Evolutionary conservation across 192 early-diverging fungal species (phyloP), one percentile per base, ranked within the genome.

Genomic region (Coemansia reversa): DNA sequence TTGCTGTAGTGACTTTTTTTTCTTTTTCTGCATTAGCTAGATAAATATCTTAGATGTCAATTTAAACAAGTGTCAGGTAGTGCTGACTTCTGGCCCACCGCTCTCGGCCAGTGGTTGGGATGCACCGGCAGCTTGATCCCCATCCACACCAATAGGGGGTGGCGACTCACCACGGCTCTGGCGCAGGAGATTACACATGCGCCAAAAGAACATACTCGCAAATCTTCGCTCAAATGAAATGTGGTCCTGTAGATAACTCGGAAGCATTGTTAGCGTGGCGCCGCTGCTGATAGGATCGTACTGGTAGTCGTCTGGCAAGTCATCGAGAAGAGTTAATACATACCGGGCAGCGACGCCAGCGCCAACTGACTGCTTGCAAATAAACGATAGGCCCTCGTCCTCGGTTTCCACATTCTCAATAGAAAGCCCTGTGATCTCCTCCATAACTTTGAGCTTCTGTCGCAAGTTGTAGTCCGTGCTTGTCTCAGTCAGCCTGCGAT

Each of bases 171-270:
- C 16, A 11, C 9, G 24, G 48, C 3, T 24, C 42, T 68, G 51
- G 56, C 72, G 69, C 55, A 81, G 42, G 45, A 73, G 74, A 50
- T 69, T 67, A 63, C 74, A 81, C 57, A 81, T 54, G 28, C 79
- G 73, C 79, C 79, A 81, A 55, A 63, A 73, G 65, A 81, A 81
- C 79, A 81, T 76, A 67, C 33, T 63, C 6, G 66, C 69, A 8
- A 67, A 67, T 12, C 59, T 14, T 53, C 68, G 67, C 27, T 65
- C 70, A 65, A 81, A 81, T 24, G 73, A 72, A 55, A 81, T 75
- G 35, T 63, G 56, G 63, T 76, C 70, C 52, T 55, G 66, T n/a
- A 81, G 60, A 32, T 76, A 81, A 5, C 60, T 63, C 12, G 79
- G 79, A 50, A 81, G 67, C 32, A 51, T 60, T 16, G 58, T 60